Conservation (phyloP, 2,329 filamentous ascomycete genomes). For the Stagonosporopsis rhizophila region DNA sequence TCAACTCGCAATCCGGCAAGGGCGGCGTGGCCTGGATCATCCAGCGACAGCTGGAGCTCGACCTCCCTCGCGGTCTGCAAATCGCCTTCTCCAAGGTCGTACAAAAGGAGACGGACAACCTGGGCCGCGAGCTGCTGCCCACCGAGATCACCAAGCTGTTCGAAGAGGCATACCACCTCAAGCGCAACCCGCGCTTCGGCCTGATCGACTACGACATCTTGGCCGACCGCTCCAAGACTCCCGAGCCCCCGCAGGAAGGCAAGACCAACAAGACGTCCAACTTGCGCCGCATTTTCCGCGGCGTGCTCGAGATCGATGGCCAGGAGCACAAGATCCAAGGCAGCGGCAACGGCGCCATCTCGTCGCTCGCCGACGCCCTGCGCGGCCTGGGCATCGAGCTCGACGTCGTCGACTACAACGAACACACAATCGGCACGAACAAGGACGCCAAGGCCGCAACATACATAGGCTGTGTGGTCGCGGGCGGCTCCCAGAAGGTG, state of each 20-base stretch:
- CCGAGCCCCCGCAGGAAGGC: slow-evolving; percentile 70
- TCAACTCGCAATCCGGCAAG: slow-evolving; percentile 97
- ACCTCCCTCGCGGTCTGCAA: slow-evolving; percentile 90
- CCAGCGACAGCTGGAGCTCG: slow-evolving; percentile 84
- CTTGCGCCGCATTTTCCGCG: slow-evolving; percentile 81
- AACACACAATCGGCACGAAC: slow-evolving; percentile 86
- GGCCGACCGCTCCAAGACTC: slow-evolving; percentile 79
- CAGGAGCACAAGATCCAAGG: slow-evolving; percentile 80
- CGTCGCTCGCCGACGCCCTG: slow-evolving; percentile 83
- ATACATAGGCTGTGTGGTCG: slow-evolving; percentile 86
- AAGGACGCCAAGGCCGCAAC: slow-evolving; percentile 90
- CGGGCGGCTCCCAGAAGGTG: slow-evolving; percentile 72
- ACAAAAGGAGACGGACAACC: slow-evolving; percentile 78
- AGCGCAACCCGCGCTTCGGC: slow-evolving; percentile 81
- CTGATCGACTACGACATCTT: slow-evolving; percentile 92
- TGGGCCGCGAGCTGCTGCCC: slow-evolving; percentile 83
- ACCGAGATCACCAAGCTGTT: slow-evolving; percentile 89
- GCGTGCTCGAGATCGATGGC: slow-evolving; percentile 82
- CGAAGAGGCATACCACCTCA: slow-evolving; percentile 84
- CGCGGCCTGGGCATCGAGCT: slow-evolving; percentile 80
- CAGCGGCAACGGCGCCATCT: slow-evolving; percentile 88
- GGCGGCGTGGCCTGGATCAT: slow-evolving; percentile 95
- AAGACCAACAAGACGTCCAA: slow-evolving; percentile 80
- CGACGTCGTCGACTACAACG: slow-evolving; percentile 94
- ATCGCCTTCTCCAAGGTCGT: slow-evolving; percentile 89